phyloP scores from a whole-genome alignment of 306 rosid genomes.

The Begonia peltatifolia region DNA sequence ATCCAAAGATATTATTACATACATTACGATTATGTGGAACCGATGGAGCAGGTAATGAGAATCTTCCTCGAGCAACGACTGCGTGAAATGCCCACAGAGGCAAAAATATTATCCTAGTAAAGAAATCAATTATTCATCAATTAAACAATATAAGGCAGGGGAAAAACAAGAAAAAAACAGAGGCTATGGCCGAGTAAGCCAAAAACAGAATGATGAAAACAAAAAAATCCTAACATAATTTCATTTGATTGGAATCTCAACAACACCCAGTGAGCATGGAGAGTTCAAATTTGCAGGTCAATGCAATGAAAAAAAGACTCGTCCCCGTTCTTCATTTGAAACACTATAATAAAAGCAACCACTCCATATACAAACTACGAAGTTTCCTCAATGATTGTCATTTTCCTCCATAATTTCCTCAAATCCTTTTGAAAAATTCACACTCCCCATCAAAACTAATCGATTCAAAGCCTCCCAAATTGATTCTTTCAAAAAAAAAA shows the following conservation, averaged over 20 bases:
- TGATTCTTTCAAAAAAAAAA: not conserved
- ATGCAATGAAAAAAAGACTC: no score
- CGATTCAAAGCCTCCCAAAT: no score
- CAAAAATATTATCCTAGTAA: constrained; percentile 58
- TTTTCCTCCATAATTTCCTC: constrained; percentile 2
- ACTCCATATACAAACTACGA: no score
- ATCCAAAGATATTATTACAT: constrained; percentile 10
- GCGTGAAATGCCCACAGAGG: constrained; percentile 96
- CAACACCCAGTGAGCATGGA: no score
- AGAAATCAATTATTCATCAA: constrained; percentile 1
- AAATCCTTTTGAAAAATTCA: not conserved
- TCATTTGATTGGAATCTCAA: no score
- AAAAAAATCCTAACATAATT: no score
- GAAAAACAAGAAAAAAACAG: not conserved
- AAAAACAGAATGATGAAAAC: no score
- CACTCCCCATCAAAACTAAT: no score
- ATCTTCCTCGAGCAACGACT: constrained; percentile 94
- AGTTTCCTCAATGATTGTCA: not conserved
- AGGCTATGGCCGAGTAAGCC: no score
- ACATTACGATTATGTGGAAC: constrained; percentile 92
- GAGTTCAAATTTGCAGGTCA: not conserved
- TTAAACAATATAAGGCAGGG: constrained; percentile 1
- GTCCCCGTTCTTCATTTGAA: no score
- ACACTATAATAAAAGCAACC: no score
- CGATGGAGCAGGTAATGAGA: constrained; percentile 94